Evolutionary conservation across 208 protist species (phyloP).

Genomic region (Crithidia sp.): DNA sequence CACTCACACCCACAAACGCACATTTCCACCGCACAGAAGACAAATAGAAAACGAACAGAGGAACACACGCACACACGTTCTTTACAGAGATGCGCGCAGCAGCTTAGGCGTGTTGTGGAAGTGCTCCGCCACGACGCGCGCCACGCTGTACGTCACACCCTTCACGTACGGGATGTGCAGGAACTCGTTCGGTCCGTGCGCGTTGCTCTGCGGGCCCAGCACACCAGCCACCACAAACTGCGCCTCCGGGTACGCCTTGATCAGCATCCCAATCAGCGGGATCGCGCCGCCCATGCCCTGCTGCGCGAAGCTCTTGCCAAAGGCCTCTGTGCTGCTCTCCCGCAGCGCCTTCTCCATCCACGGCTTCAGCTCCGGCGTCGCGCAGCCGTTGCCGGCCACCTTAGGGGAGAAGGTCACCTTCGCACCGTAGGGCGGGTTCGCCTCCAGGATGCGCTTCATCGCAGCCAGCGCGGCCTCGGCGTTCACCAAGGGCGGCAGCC

Average conservation of each 20-base stretch:
- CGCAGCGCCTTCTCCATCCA: constrained; percentile 83
- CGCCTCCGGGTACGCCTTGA: constrained; percentile 87
- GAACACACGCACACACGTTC: background rate
- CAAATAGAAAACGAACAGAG: constrained; percentile 10
- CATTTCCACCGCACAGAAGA: background rate
- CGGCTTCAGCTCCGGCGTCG: constrained; percentile 71
- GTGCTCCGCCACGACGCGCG: constrained; percentile 79
- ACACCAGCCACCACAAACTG: constrained; percentile 96
- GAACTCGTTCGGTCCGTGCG: constrained; percentile 96
- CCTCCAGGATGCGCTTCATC: constrained; percentile 81
- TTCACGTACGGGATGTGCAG: constrained; percentile 91
- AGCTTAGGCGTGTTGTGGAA: constrained; percentile 53
- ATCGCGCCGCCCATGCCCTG: constrained; percentile 93
- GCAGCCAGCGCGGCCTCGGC: constrained; percentile 43
- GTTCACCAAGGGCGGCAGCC: constrained; percentile 89
- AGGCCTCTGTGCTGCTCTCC: constrained; percentile 79
- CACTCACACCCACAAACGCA: too few species aligned
- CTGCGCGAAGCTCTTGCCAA: constrained; percentile 68
- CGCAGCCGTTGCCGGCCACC: constrained; percentile 80
- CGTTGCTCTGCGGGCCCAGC: constrained; percentile 91
- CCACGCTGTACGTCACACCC: constrained; percentile 82
- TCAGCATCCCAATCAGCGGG: constrained; percentile 95
- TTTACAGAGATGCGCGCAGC: background rate
- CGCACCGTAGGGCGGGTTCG: constrained; percentile 92
- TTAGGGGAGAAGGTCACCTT: constrained; percentile 81